phyloP scores from a whole-genome alignment of 1,284 basidiomycete genomes.

The Ganoderma sinense region DNA sequence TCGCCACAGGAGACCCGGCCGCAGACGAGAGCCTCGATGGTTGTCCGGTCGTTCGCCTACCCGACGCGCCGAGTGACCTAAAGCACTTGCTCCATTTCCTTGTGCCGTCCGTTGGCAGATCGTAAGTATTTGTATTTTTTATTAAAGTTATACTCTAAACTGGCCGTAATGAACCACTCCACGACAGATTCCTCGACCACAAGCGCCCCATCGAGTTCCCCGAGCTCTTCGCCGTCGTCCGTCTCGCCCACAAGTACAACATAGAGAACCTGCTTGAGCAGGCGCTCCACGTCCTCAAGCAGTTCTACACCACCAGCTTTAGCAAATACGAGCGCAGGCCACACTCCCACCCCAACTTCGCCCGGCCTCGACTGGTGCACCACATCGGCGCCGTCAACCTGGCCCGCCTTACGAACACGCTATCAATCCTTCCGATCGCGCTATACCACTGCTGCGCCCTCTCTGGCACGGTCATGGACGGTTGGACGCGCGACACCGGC shows the following conservation, averaged over 20 bases:
- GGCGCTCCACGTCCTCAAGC: not conserved
- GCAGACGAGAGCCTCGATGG: slow-evolving; percentile 8
- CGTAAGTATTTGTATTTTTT: not conserved
- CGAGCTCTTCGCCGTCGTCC: slow-evolving; percentile 1
- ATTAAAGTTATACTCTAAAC: no score
- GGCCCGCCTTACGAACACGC: not conserved
- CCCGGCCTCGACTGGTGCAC: not conserved
- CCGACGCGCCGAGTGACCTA: slow-evolving; percentile 12
- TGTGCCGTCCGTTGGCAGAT: not conserved
- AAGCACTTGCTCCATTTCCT: not conserved
- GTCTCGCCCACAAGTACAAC: slow-evolving; percentile 22
- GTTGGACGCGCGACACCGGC: not conserved
- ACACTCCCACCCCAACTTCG: not conserved
- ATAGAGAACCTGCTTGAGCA: slow-evolving; percentile 9
- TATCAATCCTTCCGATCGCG: not conserved
- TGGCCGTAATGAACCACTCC: no score
- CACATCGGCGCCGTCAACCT: slow-evolving; percentile 6
- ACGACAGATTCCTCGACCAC: not conserved
- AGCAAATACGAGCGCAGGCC: not conserved
- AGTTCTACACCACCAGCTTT: not conserved
- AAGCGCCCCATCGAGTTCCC: not conserved
- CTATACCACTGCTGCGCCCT: not conserved
- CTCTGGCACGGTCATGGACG: not conserved
- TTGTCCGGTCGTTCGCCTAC: slow-evolving; percentile 16
- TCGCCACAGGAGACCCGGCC: slow-evolving; percentile 4